These are phyloP conservation scores for Myrmaecium sp. DNA, from an alignment of 2,329 filamentous ascomycete species.

Conservation along the genomic window DNA sequence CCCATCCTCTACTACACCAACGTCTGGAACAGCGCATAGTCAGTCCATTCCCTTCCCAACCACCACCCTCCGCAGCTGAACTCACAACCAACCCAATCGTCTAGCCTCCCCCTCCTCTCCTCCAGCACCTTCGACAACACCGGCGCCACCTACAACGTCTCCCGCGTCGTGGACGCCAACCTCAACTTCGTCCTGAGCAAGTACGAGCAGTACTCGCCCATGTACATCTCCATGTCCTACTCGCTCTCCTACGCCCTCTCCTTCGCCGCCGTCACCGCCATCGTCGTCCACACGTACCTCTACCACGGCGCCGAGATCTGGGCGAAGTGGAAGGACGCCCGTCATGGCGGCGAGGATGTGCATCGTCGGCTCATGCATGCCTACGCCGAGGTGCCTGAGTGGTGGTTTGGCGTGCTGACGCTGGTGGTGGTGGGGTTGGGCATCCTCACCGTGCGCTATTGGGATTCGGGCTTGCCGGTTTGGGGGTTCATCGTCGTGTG, in stretches of 20 bases:
- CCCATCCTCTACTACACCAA: constrained; percentile 35
- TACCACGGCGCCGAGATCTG: constrained; percentile 19
- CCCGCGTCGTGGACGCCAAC: constrained; percentile 13
- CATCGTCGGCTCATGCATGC: constrained; percentile 37
- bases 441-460: constrained; percentile 26
- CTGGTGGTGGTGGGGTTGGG: constrained; percentile 33
- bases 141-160: constrained; percentile 45
- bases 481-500: neutral
- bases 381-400: constrained; percentile 38
- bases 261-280: constrained; percentile 12
- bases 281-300: constrained; percentile 21
- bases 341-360: constrained; percentile 37
- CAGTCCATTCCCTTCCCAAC: too few species aligned
- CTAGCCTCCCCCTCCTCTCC: constrained; percentile 3
- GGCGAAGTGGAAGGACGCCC: constrained; percentile 50
- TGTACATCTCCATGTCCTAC: constrained; percentile 21
- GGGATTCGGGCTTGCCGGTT: too few species aligned
- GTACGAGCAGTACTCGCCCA: constrained; percentile 23
- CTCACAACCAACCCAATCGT: too few species aligned
- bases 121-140: constrained; percentile 47
- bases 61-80: too few species aligned
- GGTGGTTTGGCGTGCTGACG: constrained; percentile 38
- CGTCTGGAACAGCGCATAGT: constrained; percentile 29
- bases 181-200: constrained; percentile 16
- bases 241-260: constrained; percentile 20